Evolutionary conservation across 164 flowering plant genomes (phyloP).

Genomic region (Litsea cubeba): DNA sequence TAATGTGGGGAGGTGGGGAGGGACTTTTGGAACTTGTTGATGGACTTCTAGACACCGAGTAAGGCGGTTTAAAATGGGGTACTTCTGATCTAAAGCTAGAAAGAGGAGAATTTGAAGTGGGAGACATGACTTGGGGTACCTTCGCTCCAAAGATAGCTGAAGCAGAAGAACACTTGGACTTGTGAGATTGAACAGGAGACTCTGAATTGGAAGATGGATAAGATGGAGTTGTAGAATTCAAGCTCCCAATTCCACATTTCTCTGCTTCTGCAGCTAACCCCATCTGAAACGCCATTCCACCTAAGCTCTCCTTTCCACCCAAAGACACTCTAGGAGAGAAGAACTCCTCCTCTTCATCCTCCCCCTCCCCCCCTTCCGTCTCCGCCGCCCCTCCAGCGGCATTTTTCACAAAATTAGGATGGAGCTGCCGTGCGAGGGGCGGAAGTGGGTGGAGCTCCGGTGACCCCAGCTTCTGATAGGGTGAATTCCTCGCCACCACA

Average conservation of each 20-base stretch:
- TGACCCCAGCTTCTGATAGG: constrained; percentile 45
- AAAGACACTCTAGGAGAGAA: constrained; percentile 56
- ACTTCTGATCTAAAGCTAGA: not conserved
- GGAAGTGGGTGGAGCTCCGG: constrained; percentile 71
- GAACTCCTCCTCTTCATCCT: constrained; percentile 55
- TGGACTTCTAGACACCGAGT: not conserved
- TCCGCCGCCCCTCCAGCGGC: constrained; percentile 19
- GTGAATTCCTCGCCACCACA: constrained; percentile 6
- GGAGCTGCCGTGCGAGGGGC: constrained; percentile 32
- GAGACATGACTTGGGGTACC: not conserved
- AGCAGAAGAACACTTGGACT: constrained; percentile 40
- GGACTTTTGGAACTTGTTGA: constrained; percentile 13
- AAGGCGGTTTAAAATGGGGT: not conserved
- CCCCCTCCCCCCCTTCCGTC: constrained; percentile 23
- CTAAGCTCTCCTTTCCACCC: constrained; percentile 24
- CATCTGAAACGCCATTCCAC: constrained; percentile 27
- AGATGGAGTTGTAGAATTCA: constrained; percentile 40
- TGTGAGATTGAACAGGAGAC: constrained; percentile 5
- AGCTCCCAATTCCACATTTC: constrained; percentile 24
- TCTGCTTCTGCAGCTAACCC: constrained; percentile 19
- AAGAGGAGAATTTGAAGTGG: not conserved
- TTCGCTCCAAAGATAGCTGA: constrained; percentile 6
- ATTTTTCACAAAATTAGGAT: constrained; percentile 12
- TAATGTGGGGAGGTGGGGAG: constrained; percentile 14
- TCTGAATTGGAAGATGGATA: constrained; percentile 37